Evolutionary conservation across 2,329 filamentous ascomycete species (phyloP).

Genomic region (Beauveria varroae): DNA sequence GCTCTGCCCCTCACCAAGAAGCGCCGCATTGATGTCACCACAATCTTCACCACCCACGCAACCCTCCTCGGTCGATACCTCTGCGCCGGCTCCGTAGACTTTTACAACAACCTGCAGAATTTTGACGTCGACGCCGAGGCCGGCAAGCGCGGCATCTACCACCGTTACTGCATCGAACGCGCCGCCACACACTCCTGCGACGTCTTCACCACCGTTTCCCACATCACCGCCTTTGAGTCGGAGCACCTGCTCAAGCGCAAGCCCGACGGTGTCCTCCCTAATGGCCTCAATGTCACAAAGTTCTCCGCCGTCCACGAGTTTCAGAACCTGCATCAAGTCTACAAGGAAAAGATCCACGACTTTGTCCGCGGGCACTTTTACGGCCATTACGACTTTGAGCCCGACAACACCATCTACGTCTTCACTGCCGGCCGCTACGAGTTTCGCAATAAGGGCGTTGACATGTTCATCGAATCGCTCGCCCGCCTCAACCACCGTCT

Average conservation of each 20-base stretch:
- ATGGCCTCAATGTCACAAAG: conserved; percentile 93
- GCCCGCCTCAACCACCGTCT: conserved; percentile 90
- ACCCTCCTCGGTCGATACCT: conserved; percentile 93
- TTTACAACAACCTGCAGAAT: conserved; percentile 97
- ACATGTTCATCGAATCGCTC: conserved; percentile 98
- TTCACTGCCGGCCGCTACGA: conserved; percentile 97
- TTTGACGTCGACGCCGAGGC: conserved; percentile 97
- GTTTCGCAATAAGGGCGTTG: conserved; percentile 96
- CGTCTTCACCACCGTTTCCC: conserved; percentile 97
- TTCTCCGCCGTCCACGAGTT: conserved; percentile 98
- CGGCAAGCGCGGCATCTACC: conserved; percentile 96
- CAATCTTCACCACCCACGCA: conserved; percentile 97
- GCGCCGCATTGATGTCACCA: conserved; percentile 91
- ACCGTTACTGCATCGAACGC: conserved; percentile 95
- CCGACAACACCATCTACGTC: conserved; percentile 94
- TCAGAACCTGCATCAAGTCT: conserved; percentile 93
- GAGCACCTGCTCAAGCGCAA: conserved; percentile 97
- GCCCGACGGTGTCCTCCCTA: conserved; percentile 91
- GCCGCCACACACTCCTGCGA: conserved; percentile 86
- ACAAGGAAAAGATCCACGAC: conserved; percentile 97
- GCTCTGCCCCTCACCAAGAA: conserved; percentile 87
- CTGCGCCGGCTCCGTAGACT: conserved; percentile 94
- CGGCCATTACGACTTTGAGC: conserved; percentile 93
- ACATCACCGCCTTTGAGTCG: conserved; percentile 97
- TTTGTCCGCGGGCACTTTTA: conserved; percentile 98